Evolutionary conservation across 495 filamentous ascomycete species (phyloP).

Genomic region (Bathelium albidoporum): DNA sequence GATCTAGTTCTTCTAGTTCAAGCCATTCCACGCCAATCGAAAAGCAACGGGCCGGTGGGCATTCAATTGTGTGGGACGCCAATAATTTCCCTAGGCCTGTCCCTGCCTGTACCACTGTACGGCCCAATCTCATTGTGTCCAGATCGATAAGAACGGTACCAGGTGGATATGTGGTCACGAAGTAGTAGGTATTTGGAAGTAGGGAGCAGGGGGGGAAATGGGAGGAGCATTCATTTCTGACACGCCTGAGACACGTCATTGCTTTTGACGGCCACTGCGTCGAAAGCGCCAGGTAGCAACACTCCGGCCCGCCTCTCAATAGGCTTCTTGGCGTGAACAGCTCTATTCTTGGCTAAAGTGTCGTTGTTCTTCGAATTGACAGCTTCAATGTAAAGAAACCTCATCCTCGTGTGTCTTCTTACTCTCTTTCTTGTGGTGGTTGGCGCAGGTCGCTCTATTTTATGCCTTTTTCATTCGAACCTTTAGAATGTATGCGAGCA

Average conservation of each 20-base stretch:
- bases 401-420: neutral
- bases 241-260: neutral
- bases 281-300: neutral
- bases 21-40: too few relatives aligned
- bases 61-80: too few relatives aligned
- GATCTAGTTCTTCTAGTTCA: too few relatives aligned
- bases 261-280: neutral
- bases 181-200: too few relatives aligned
- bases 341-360: neutral
- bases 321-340: neutral
- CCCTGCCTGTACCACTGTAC: too few relatives aligned
- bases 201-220: too few relatives aligned
- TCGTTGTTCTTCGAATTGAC: neutral
- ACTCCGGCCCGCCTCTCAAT: neutral
- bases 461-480: neutral
- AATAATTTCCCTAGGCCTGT: too few relatives aligned
- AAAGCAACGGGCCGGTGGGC: too few relatives aligned
- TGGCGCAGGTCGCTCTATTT: neutral
- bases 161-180: too few relatives aligned
- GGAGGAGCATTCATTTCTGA: neutral
- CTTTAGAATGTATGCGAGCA: neutral
- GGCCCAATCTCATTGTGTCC: too few relatives aligned
- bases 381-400: neutral
- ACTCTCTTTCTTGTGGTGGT: neutral
- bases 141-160: too few relatives aligned